Conservation (phyloP, 306 rosid species). For the Dicorynia guianensis region DNA sequence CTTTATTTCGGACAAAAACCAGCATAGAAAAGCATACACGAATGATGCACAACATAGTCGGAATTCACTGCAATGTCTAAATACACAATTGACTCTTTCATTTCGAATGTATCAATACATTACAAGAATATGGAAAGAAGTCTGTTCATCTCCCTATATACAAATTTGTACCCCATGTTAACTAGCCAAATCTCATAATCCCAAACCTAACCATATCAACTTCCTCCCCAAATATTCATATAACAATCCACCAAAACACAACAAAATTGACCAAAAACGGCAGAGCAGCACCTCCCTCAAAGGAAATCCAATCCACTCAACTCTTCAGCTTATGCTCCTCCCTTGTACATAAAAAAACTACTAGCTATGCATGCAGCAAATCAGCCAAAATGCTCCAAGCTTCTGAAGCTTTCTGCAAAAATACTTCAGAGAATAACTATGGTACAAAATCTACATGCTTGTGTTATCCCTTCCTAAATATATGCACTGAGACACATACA, state of each 20-base stretch:
- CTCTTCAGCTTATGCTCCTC: slow-evolving; percentile 48
- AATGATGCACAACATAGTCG: neutral
- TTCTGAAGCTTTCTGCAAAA: slow-evolving; percentile 28
- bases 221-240: slow-evolving; percentile 46
- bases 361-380: slow-evolving; percentile 50
- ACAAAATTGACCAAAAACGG: slow-evolving; percentile 40
- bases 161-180: slow-evolving; percentile 55
- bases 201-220: slow-evolving; percentile 52
- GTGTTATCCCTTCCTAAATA: slow-evolving; percentile 34
- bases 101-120: slow-evolving; percentile 46
- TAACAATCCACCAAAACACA: slow-evolving; percentile 42
- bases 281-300: slow-evolving; percentile 34
- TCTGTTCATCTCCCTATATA: slow-evolving; percentile 44
- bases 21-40: neutral
- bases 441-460: slow-evolving; percentile 37
- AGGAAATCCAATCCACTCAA: slow-evolving; percentile 36
- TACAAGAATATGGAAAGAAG: slow-evolving; percentile 41
- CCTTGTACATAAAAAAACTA: slow-evolving; percentile 29
- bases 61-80: slow-evolving; percentile 20
- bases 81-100: slow-evolving; percentile 31
- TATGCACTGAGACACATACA: slow-evolving; percentile 38
- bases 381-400: slow-evolving; percentile 40
- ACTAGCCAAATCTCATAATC: slow-evolving; percentile 43
- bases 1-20: no score
- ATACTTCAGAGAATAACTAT: slow-evolving; percentile 24